phyloP scores from a whole-genome alignment of 2,329 filamentous ascomycete species.

The Capronia epimyces region DNA sequence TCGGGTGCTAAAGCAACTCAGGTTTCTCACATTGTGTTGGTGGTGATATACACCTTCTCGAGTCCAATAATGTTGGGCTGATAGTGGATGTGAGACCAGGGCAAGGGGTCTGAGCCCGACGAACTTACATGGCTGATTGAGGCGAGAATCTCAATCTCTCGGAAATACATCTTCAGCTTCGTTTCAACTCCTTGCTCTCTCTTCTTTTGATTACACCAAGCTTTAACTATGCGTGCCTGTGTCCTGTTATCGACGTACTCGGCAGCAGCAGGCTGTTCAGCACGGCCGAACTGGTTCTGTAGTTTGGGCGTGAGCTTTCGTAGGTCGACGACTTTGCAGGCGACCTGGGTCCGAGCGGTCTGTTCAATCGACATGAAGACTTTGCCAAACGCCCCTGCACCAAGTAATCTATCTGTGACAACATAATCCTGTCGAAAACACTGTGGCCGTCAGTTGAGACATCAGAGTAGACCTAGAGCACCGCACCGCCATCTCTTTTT shows the following conservation, averaged over 20 bases:
- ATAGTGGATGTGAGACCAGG: background rate
- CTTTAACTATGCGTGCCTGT: constrained; percentile 21
- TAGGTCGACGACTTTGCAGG: constrained; percentile 44
- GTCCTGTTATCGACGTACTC: constrained; percentile 19
- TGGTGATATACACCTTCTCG: constrained; percentile 52
- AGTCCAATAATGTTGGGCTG: constrained; percentile 56
- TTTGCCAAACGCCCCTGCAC: constrained; percentile 40
- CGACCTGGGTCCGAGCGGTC: constrained; percentile 34
- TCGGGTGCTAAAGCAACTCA: background rate
- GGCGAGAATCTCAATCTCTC: constrained; percentile 45
- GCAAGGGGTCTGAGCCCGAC: background rate
- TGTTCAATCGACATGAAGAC: constrained; percentile 42
- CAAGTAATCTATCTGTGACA: constrained; percentile 39
- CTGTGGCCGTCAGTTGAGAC: constrained; percentile 24
- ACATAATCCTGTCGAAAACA: constrained; percentile 33
- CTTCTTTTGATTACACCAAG: constrained; percentile 23
- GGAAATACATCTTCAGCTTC: constrained; percentile 34
- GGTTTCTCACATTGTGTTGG: constrained; percentile 45
- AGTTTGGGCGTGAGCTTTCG: constrained; percentile 27
- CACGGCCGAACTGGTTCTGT: constrained; percentile 6
- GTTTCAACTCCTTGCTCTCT: constrained; percentile 28
- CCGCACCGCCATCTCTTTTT: constrained; percentile 35
- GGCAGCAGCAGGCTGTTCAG: constrained; percentile 22
- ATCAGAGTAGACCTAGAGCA: constrained; percentile 13
- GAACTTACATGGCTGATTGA: constrained; percentile 48